Evolutionary conservation across 345 rosid genomes (phyloP).

Genomic region (Isatis tinctoria): DNA sequence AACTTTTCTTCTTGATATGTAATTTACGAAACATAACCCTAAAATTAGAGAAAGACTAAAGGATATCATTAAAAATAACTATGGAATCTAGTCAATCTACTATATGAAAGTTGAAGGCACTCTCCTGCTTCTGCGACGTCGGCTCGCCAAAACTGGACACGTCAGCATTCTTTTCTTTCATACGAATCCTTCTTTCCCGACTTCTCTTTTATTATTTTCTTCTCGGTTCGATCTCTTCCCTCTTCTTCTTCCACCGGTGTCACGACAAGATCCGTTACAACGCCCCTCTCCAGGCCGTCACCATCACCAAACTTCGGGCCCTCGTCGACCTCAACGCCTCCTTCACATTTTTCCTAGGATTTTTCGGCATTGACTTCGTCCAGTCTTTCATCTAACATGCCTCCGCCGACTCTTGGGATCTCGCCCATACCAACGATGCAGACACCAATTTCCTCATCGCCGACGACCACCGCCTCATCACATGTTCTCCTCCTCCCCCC

Average conservation of each 20-base stretch:
- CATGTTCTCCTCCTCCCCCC: slow-evolving; percentile 28
- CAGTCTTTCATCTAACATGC: slow-evolving; percentile 72
- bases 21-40: no score
- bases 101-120: no score
- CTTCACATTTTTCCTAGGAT: slow-evolving; percentile 72
- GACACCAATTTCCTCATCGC: slow-evolving; percentile 15
- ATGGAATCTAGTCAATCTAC: no score
- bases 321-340: slow-evolving; percentile 71
- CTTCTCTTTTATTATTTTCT: no score
- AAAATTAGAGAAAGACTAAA: no score
- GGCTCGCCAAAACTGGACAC: no score
- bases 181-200: no score
- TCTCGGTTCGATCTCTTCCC: no score
- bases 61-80: no score
- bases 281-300: slow-evolving; percentile 80
- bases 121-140: no score
- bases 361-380: slow-evolving; percentile 85
- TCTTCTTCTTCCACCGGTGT: slow-evolving; percentile 92
- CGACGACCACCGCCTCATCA: slow-evolving; percentile 36
- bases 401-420: slow-evolving; percentile 58
- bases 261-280: slow-evolving; percentile 89
- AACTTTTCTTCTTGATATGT: no score
- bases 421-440: slow-evolving; percentile 36
- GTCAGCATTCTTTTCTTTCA: no score
- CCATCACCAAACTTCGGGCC: slow-evolving; percentile 67